These are phyloP conservation scores for Aureobasidium uvarum DNA, from an alignment of 2,329 filamentous ascomycete genomes.

Conservation along the genomic window DNA sequence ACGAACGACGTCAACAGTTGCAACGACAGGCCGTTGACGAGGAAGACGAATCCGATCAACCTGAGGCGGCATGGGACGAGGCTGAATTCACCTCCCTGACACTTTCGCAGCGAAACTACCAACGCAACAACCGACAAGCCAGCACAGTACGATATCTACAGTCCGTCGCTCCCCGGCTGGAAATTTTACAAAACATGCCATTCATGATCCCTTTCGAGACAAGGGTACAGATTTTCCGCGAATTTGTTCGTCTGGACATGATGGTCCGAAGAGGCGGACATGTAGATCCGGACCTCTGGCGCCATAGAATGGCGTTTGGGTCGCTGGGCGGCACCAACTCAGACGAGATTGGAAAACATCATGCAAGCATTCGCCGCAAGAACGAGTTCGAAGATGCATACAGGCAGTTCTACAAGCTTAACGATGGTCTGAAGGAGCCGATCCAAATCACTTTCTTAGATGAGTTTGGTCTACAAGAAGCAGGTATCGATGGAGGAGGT, in stretches of 20 bases:
- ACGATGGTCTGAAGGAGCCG: conserved; percentile 83
- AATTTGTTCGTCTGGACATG: conserved; percentile 87
- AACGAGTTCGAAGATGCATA: conserved; percentile 84
- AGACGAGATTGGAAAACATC: conserved; percentile 56
- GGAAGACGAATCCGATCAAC: conserved; percentile 37
- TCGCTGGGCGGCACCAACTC: neutral
- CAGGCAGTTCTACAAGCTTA: conserved; percentile 75
- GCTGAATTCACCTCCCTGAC: conserved; percentile 28
- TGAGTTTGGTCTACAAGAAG: conserved; percentile 79
- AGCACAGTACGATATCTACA: conserved; percentile 71
- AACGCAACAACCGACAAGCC: conserved; percentile 63
- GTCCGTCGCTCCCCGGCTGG: conserved; percentile 77
- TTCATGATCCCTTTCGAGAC: conserved; percentile 94
- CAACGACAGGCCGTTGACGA: conserved; percentile 62
- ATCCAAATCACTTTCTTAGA: conserved; percentile 98
- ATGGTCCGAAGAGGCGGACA: conserved; percentile 63
- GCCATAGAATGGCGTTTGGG: conserved; percentile 48
- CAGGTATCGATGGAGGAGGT: conserved; percentile 93
- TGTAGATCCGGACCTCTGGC: conserved; percentile 73
- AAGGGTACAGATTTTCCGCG: conserved; percentile 85
- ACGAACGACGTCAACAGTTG: conserved; percentile 70
- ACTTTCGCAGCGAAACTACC: conserved; percentile 32
- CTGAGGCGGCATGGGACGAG: conserved; percentile 44
- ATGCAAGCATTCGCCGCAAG: conserved; percentile 75
- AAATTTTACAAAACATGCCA: conserved; percentile 92